Evolutionary conservation across 176 grass and related monocot genomes (phyloP).

Genomic region (Musa itinerans): DNA sequence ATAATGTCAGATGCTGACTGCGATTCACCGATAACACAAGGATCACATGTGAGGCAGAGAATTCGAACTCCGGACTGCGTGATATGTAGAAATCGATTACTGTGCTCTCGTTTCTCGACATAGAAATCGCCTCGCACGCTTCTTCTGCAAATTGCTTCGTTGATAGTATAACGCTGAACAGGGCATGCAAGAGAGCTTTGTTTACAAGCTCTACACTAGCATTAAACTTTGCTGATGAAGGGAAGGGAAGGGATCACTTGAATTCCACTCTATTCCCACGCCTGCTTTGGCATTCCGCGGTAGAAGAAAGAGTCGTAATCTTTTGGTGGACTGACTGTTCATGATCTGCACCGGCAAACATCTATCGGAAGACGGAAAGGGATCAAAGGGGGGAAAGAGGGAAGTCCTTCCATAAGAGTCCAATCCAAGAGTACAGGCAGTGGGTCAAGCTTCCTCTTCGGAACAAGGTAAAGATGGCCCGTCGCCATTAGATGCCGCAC

Average conservation of each 20-base stretch:
- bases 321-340: background rate
- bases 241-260: background rate
- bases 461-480: background rate
- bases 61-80: too few species aligned
- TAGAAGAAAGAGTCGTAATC: background rate
- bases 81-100: background rate
- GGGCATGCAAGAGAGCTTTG: background rate
- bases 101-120: background rate
- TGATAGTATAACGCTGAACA: too few species aligned
- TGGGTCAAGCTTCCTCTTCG: conserved; percentile 4
- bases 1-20: too few species aligned
- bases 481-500: background rate
- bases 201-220: background rate
- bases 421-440: background rate
- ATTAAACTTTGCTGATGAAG: background rate
- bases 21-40: too few species aligned
- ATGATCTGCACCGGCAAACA: background rate
- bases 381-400: background rate
- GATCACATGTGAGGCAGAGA: too few species aligned
- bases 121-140: background rate
- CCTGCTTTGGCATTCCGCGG: too few species aligned
- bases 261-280: too few species aligned
- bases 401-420: background rate
- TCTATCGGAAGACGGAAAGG: background rate
- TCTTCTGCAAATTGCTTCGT: background rate